phyloP scores from a whole-genome alignment of 495 filamentous ascomycete genomes.

The Talaromyces proteolyticus region DNA sequence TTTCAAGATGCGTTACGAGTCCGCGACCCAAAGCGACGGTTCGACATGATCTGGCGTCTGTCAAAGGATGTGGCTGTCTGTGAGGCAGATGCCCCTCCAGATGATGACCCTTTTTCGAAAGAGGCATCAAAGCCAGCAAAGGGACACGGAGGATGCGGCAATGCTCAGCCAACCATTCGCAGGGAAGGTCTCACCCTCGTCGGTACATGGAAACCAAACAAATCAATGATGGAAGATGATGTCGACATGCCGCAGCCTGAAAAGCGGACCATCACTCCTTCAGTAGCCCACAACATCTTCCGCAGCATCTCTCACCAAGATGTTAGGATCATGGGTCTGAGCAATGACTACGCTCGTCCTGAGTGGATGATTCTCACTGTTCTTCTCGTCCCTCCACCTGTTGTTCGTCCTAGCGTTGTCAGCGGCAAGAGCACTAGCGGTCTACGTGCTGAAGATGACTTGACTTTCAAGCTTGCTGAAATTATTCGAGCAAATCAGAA shows the following conservation, averaged over 20 bases:
- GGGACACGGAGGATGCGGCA: conserved; percentile 89
- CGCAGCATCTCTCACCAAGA: conserved; percentile 74
- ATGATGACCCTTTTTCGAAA: conserved; percentile 54
- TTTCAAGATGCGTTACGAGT: conserved; percentile 75
- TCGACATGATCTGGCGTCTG: conserved; percentile 78
- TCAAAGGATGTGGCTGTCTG: conserved; percentile 85
- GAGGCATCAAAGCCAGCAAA: conserved; percentile 36
- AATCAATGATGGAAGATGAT: conserved; percentile 59
- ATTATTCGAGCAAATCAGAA: conserved; percentile 97
- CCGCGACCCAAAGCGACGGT: conserved; percentile 87
- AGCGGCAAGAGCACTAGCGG: conserved; percentile 86
- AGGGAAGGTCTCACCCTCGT: conserved; percentile 77
- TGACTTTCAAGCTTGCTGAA: conserved; percentile 97
- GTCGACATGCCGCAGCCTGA: conserved; percentile 62
- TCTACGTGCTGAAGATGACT: conserved; percentile 90
- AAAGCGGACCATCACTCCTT: conserved; percentile 78
- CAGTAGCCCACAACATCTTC: conserved; percentile 79
- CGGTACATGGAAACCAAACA: conserved; percentile 74
- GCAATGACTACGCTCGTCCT: conserved; percentile 86
- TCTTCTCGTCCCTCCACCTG: conserved; percentile 89
- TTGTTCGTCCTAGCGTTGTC: conserved; percentile 91
- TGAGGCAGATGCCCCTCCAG: conserved; percentile 61
- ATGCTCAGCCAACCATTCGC: conserved; percentile 79
- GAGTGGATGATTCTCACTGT: conserved; percentile 99
- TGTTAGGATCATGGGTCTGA: conserved; percentile 80